phyloP scores from a whole-genome alignment of 2,329 filamentous ascomycete species.

The Pestalotiopsis sp. region DNA sequence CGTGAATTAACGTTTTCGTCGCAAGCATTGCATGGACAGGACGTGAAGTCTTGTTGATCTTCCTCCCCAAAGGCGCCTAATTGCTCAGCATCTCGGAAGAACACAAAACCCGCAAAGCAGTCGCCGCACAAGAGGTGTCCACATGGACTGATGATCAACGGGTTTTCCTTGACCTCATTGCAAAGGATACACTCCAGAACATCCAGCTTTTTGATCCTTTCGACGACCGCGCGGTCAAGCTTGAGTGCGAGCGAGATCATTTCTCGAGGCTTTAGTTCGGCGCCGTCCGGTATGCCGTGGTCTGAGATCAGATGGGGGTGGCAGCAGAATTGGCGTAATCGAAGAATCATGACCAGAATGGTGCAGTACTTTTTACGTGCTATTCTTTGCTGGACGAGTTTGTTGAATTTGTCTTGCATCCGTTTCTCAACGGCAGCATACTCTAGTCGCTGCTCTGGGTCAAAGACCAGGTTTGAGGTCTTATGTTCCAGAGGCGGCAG shows the following conservation, averaged over 20 bases:
- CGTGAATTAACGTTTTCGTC: constrained; percentile 20
- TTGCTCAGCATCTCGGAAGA: constrained; percentile 11
- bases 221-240: constrained; percentile 19
- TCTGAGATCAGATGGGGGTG: constrained; percentile 71
- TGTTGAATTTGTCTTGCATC: constrained; percentile 29
- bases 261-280: constrained; percentile 24
- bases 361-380: constrained; percentile 77
- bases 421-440: constrained; percentile 59
- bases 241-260: constrained; percentile 29
- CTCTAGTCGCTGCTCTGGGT: constrained; percentile 64
- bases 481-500: constrained; percentile 68
- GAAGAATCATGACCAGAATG: constrained; percentile 77
- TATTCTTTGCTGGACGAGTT: constrained; percentile 25
- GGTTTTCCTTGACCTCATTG: constrained; percentile 19
- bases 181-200: constrained; percentile 28
- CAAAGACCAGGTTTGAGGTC: constrained; percentile 65
- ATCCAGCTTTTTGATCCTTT: constrained; percentile 19
- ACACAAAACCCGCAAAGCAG: constrained; percentile 28
- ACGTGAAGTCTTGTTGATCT: not conserved
- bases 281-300: constrained; percentile 30
- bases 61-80: not conserved
- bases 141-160: constrained; percentile 32
- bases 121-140: constrained; percentile 30
- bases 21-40: constrained; percentile 6
- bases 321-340: constrained; percentile 80